These are phyloP conservation scores for Platanthera zijinensis DNA, from an alignment of 106 monocot genomes.

Conservation along the genomic window DNA sequence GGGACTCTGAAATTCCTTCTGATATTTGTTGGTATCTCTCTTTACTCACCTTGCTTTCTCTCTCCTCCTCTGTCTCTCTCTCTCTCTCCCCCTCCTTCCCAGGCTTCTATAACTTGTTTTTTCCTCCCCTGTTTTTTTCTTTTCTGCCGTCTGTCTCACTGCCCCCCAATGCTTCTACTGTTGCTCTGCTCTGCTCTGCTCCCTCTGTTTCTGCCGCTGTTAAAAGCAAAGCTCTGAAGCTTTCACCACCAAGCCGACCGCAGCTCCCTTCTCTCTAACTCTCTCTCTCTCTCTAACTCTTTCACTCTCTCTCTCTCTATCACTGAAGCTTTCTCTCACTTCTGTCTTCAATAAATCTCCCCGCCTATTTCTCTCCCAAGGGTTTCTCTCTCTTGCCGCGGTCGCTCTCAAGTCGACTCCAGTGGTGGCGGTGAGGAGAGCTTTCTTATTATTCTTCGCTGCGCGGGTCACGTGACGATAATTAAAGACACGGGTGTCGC, in stretches of 20 bases:
- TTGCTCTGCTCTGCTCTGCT: conserved; percentile 6
- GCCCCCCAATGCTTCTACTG: not conserved
- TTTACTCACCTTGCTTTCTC: conserved; percentile 1
- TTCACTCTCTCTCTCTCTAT: too few species aligned
- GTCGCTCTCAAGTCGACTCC: not conserved
- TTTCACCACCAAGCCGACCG: not conserved
- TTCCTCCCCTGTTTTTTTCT: not conserved
- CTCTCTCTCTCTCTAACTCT: too few species aligned
- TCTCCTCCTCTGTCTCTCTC: not conserved
- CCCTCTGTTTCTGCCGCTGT: not conserved
- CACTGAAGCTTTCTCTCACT: not conserved
- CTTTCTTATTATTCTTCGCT: too few species aligned
- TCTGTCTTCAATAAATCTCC: not conserved
- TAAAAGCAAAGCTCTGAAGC: conserved; percentile 13
- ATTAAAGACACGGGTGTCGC: too few species aligned
- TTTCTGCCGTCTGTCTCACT: not conserved
- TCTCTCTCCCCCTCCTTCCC: conserved; percentile 12
- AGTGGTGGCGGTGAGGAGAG: too few species aligned
- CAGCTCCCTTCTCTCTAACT: not conserved
- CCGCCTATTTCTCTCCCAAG: too few species aligned
- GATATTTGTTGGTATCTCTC: conserved; percentile 13
- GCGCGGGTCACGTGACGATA: too few species aligned
- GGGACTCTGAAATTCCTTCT: conserved; percentile 34
- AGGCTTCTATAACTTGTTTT: not conserved
- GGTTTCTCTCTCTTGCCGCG: not conserved